Evolutionary conservation across 2,329 filamentous ascomycete genomes (phyloP).

Genomic region (Harringtonia aguacate): DNA sequence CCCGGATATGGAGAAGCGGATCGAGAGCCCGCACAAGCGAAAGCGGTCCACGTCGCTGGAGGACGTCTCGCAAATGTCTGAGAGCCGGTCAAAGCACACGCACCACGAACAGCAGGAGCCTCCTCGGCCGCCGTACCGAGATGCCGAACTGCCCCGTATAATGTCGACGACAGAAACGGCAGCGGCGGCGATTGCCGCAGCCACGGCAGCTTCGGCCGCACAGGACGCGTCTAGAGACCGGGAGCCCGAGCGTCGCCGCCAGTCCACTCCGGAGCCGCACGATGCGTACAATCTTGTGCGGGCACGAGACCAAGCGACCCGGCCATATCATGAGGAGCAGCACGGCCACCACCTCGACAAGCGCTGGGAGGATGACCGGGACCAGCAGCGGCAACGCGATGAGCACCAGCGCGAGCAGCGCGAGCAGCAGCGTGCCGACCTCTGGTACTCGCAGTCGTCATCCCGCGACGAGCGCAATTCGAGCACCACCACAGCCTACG

Average conservation of each 20-base stretch:
- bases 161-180: slow-evolving; percentile 4
- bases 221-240: neutral
- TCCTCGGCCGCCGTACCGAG: neutral
- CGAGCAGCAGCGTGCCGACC: slow-evolving; percentile 27
- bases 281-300: slow-evolving; percentile 6
- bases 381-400: slow-evolving; percentile 1
- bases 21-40: slow-evolving; percentile 47
- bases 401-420: slow-evolving; percentile 10
- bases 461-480: slow-evolving; percentile 34
- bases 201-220: slow-evolving; percentile 1
- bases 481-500: slow-evolving; percentile 32
- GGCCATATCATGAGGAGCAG: slow-evolving; percentile 1
- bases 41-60: slow-evolving; percentile 58
- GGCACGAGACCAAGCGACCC: neutral
- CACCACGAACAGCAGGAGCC: slow-evolving; percentile 20
- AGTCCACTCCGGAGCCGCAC: slow-evolving; percentile 3
- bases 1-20: slow-evolving; percentile 33
- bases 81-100: slow-evolving; percentile 12
- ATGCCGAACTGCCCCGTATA: neutral
- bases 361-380: neutral
- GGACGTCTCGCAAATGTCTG: slow-evolving; percentile 25
- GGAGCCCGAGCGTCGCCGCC: slow-evolving; percentile 1
- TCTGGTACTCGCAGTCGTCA: slow-evolving; percentile 37
- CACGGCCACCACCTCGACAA: neutral
- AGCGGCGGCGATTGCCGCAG: slow-evolving; percentile 7